Evolutionary conservation across 1,139 yeast species (phyloP), one percentile per base, ranked within the genome.

Genomic region (Debaryomyces subglobosus): DNA sequence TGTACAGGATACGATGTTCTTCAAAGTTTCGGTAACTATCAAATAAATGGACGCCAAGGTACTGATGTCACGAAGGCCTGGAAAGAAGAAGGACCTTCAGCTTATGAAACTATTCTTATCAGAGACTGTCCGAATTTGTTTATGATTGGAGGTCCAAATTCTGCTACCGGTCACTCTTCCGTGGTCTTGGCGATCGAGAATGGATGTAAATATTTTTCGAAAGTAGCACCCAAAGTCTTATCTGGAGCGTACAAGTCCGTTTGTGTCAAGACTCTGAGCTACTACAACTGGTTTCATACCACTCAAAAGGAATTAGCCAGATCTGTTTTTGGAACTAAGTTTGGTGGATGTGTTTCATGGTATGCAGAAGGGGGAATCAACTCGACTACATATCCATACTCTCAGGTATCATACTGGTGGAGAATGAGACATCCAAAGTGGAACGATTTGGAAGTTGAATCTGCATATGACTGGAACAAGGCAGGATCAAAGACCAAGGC

Each of bases 301-400:
- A 57, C 62, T 9, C 78, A 75, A 53, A 55, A 32, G 1, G 61
- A 59, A 32, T 65, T 74, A 50, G 52, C 49, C 33, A 58, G 51
- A 36, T 55, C 70, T 6, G 79, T 75, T 1, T 74, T 66, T 55
- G 80, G 80, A 4, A 61, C 74, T 9, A 53, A 60, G 7, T 72
- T 70, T 49, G 80, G 79, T 5, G 80, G 80, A 1, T 75, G 80
- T 57, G 61, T 59, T 8, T 68, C 77, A 12, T 75, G 80, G 79
- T 75, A 74, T 49, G 24, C 69, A 5, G 53, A 57, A 27, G 62
- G 53, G 13, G 66, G 66, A 7, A 53, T 56, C 43, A 75, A 75
- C 50, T 52, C 61, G 23, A 67, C 77, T 8, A 67, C 75, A 2
- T 75, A 71, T 51, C 78, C 79, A 1, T 70, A 64, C 55, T 69